Conservation (phyloP, 2,329 filamentous ascomycete genomes). For the Aspergillus costaricaensis region DNA sequence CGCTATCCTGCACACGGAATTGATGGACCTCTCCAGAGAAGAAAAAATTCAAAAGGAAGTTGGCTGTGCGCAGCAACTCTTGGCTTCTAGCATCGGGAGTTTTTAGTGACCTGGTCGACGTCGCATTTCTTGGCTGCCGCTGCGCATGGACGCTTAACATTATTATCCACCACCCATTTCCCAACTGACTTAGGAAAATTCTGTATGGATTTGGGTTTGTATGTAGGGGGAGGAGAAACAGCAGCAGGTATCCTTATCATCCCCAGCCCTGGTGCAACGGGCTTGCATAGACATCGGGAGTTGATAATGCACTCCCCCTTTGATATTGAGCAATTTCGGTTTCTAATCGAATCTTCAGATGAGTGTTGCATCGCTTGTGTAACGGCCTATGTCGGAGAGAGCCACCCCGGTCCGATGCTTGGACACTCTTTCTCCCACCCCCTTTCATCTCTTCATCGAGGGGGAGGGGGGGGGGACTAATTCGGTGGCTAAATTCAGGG, state of each 20-base stretch:
- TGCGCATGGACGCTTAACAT: neutral
- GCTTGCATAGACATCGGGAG: neutral
- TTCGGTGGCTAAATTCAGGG: too few species aligned
- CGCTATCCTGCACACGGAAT: constrained; percentile 2
- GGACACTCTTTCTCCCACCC: neutral
- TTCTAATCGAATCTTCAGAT: neutral
- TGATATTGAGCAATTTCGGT: neutral
- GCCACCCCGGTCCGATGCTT: too few species aligned
- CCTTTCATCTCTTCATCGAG: neutral
- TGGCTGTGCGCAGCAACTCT: neutral
- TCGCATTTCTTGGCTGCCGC: constrained; percentile 4
- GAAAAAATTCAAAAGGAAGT: neutral
- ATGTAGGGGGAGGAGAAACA: neutral
- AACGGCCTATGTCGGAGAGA: neutral
- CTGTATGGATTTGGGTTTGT: neutral
- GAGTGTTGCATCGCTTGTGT: neutral
- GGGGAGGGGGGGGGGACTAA: too few species aligned
- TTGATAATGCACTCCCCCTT: neutral
- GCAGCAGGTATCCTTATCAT: neutral
- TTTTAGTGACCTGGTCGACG: constrained; percentile 1
- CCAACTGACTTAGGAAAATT: neutral
- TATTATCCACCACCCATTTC: neutral
- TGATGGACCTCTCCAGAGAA: neutral
- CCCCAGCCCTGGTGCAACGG: neutral
- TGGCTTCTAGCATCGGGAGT: constrained; percentile 1